These are phyloP conservation scores for Ogataea ramenticola DNA, from an alignment of 805 yeast species.

Conservation along the genomic window DNA sequence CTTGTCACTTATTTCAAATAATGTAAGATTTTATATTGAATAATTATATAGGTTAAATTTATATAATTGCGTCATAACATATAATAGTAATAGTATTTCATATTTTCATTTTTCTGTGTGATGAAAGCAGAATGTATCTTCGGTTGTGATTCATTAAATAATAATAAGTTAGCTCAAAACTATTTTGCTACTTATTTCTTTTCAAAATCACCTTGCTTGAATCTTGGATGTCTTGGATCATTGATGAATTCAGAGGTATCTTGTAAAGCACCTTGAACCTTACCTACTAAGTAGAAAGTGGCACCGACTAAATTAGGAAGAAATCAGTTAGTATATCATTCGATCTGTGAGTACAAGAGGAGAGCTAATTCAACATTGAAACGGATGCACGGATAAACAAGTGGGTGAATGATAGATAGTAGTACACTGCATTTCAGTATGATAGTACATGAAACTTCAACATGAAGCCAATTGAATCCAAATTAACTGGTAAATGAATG, in stretches of 20 bases:
- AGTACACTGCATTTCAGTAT: no score
- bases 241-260: constrained; percentile 77
- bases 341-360: no score
- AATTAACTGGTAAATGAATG: no score
- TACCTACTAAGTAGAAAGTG: constrained; percentile 64
- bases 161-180: no score
- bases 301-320: constrained; percentile 29
- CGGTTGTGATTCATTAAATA: neutral
- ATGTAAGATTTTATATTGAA: neutral
- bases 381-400: no score
- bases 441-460: no score
- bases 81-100: neutral
- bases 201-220: constrained; percentile 33
- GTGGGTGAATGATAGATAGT: no score
- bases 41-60: neutral
- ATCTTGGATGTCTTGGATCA: constrained; percentile 96
- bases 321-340: neutral
- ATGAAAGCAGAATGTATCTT: no score
- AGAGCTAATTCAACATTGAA: no score
- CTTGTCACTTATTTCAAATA: neutral
- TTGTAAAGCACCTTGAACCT: constrained; percentile 61
- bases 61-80: constrained; percentile 1
- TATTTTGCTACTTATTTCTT: constrained; percentile 16
- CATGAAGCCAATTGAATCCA: no score
- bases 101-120: no score